A percentile compares a stretch with the other conserved stretches of the same genome.
phyloP scores from a whole-genome alignment of 495 filamentous ascomycete genomes.

The Extremus antarcticus region DNA sequence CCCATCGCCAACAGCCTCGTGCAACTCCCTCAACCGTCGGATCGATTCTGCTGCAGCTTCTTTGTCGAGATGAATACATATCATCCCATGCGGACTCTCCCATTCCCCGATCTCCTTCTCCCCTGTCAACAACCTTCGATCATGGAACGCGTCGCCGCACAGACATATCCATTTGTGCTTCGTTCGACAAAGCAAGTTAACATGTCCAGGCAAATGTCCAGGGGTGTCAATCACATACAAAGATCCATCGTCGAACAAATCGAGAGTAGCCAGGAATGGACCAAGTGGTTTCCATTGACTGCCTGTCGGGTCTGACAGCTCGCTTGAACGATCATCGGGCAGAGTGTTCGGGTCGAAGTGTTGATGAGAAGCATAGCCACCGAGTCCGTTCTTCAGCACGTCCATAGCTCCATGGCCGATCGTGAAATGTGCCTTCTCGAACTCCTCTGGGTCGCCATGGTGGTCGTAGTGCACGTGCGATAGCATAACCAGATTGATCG shows the following conservation, averaged over 20 bases:
- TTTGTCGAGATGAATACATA: constrained; percentile 30
- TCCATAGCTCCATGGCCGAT: constrained; percentile 38
- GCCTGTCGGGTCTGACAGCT: constrained; percentile 18
- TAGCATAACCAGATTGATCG: constrained; percentile 37
- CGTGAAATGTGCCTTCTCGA: constrained; percentile 33
- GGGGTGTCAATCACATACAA: constrained; percentile 29
- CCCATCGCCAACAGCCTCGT: constrained; percentile 12
- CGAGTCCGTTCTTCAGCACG: constrained; percentile 28
- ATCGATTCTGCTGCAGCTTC: constrained; percentile 23
- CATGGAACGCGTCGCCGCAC: constrained; percentile 31
- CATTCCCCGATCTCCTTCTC: constrained; percentile 29
- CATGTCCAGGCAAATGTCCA: constrained; percentile 29
- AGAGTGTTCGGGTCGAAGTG: constrained; percentile 27
- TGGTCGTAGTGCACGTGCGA: constrained; percentile 47
- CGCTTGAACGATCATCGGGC: constrained; percentile 24
- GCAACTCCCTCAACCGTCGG: constrained; percentile 19
- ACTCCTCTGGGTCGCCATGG: constrained; percentile 38
- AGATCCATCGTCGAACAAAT: constrained; percentile 28
- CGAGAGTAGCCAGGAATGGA: constrained; percentile 23
- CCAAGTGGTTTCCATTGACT: constrained; percentile 23
- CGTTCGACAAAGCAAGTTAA: constrained; percentile 27
- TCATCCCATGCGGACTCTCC: constrained; percentile 20
- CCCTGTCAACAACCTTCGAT: constrained; percentile 26
- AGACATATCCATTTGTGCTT: constrained; percentile 28
- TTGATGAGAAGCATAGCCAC: constrained; percentile 22